phyloP scores from a whole-genome alignment of 805 yeast genomes.

The Wickerhamiella dianesei region DNA sequence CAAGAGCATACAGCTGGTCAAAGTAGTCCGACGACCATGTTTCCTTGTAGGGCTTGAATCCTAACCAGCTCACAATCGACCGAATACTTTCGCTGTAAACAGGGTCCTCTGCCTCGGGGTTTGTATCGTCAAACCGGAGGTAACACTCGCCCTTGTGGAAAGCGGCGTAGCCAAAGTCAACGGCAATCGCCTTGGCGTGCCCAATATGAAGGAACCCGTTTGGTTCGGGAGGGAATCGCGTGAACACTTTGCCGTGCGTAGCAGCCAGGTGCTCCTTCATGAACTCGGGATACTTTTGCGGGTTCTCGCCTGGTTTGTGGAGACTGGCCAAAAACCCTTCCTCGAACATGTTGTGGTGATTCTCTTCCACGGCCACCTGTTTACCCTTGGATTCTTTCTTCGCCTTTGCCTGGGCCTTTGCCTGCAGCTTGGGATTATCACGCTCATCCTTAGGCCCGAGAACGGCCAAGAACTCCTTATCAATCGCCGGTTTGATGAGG shows the following conservation, averaged over 20 bases:
- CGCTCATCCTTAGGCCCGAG: conserved; percentile 96
- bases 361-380: conserved; percentile 8
- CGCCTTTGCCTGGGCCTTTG: conserved; percentile 20
- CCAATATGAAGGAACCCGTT: conserved; percentile 97
- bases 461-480: conserved; percentile 51
- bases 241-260: conserved; percentile 71
- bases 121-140: conserved; percentile 91
- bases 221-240: conserved; percentile 98
- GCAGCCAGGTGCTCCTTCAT: conserved; percentile 66
- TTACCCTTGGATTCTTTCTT: conserved; percentile 2
- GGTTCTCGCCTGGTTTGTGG: conserved; percentile 91
- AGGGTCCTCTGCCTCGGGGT: conserved; percentile 98
- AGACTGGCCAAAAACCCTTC: conserved; percentile 94
- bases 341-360: conserved; percentile 47
- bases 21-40: conserved; percentile 95
- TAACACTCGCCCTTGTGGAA: conserved; percentile 77
- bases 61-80: conserved; percentile 84
- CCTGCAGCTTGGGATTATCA: conserved; percentile 37
- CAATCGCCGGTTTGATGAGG: conserved; percentile 75
- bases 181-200: conserved; percentile 95
- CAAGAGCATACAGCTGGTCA: conserved; percentile 74
- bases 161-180: conserved; percentile 93
- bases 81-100: conserved; percentile 71
- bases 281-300: conserved; percentile 76
- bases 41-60: conserved; percentile 84